phyloP scores from a whole-genome alignment of 768 basidiomycete genomes.

The Trametes cinnabarina region DNA sequence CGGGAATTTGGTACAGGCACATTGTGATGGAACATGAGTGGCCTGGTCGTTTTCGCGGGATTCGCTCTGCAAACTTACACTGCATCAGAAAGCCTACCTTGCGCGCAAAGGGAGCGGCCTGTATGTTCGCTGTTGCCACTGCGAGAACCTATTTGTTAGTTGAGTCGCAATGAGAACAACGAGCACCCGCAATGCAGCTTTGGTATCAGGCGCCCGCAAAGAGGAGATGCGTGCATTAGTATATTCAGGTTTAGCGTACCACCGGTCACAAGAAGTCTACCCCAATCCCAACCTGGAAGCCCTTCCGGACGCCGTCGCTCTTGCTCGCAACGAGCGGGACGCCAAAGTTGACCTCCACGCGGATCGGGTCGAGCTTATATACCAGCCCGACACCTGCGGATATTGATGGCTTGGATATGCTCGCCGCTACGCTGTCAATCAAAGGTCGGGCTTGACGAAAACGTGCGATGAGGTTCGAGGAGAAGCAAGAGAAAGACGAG shows the following conservation, averaged over 20 bases:
- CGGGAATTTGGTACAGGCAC: background rate
- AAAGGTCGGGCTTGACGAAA: constrained; percentile 36
- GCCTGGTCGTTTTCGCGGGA: background rate
- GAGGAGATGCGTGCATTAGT: background rate
- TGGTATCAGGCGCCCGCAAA: background rate
- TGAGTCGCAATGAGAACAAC: no score
- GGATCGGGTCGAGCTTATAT: constrained; percentile 77
- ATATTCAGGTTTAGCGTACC: constrained; percentile 17
- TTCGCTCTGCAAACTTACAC: no score
- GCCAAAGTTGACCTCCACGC: constrained; percentile 88
- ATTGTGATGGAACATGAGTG: background rate
- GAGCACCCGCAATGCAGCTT: no score
- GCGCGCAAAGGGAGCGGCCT: no score
- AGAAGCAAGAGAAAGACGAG: background rate
- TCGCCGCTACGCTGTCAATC: constrained; percentile 37
- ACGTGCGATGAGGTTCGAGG: background rate
- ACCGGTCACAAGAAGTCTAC: constrained; percentile 62
- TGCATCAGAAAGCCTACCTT: no score
- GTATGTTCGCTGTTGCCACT: no score
- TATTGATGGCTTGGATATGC: constrained; percentile 60
- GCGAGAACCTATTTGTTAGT: no score
- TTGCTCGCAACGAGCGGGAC: constrained; percentile 71
- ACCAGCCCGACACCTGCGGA: constrained; percentile 82
- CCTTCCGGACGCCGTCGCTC: constrained; percentile 65
- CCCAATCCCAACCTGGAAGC: constrained; percentile 80